These are phyloP conservation scores for Pyrenula aspistea DNA, from an alignment of 495 filamentous ascomycete genomes.

Conservation along the genomic window DNA sequence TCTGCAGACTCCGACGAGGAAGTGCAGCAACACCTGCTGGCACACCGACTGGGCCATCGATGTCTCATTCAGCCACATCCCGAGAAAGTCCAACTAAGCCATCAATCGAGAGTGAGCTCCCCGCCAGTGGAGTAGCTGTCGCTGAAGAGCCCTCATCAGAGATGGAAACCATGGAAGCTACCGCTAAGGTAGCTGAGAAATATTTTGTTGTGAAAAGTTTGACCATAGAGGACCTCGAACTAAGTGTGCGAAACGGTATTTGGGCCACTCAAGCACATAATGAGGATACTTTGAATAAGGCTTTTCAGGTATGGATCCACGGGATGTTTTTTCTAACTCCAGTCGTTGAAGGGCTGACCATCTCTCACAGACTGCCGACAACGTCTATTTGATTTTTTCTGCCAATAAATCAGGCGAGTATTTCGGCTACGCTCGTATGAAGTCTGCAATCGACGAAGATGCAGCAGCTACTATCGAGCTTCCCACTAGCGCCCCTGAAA, in stretches of 20 bases:
- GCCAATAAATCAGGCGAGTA: constrained; percentile 98
- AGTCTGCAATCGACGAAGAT: constrained; percentile 70
- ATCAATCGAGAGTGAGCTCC: constrained; percentile 3
- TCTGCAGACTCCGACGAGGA: constrained; percentile 72
- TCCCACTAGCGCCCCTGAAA: constrained; percentile 26
- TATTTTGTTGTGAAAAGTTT: constrained; percentile 93
- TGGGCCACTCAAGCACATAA: constrained; percentile 97
- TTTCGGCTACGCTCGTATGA: constrained; percentile 91
- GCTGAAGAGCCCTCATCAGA: constrained; percentile 1
- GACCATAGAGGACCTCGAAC: constrained; percentile 84
- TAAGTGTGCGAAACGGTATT: constrained; percentile 74
- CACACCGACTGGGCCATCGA: constrained; percentile 40
- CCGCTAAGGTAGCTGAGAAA: constrained; percentile 41
- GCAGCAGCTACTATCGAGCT: constrained; percentile 50
- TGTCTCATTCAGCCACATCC: constrained; percentile 10
- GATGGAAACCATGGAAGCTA: constrained; percentile 13
- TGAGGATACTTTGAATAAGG: constrained; percentile 69
- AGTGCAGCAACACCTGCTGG: constrained; percentile 9
- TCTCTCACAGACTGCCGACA: constrained; percentile 51
- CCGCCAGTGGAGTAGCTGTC: constrained; percentile 12
- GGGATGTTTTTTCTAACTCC: constrained; percentile 2
- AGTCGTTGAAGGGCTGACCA: constrained; percentile 3
- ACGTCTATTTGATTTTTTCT: constrained; percentile 93
- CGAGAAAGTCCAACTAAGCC: constrained; percentile 10
- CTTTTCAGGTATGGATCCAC: constrained; percentile 72